Evolutionary conservation across 2,329 filamentous ascomycete species (phyloP), one percentile per base, ranked within the genome.

Genomic region (Setomelanomma holmii): DNA sequence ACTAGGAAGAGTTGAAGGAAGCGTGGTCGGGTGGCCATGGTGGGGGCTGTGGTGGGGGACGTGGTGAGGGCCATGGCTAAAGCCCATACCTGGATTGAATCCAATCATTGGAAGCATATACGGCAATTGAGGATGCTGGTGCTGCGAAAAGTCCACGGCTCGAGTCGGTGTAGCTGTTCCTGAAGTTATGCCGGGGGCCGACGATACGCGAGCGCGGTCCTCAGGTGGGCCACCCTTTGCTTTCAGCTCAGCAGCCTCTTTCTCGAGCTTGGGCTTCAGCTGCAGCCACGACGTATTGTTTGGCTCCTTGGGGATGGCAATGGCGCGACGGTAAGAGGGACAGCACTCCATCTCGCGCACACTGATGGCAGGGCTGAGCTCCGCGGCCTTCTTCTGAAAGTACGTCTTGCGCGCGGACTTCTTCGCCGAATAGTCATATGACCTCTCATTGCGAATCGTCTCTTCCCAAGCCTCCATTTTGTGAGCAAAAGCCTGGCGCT

Each of bases 391-490:
- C n/a, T 69, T 61, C 40, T 65, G 57, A 55, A 76, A 79, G 58
- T 66, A 76, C 2, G 55, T 53, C 45, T 70, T 72, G 41, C 73
- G 67, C 42, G 66, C 65, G 23, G 60, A 55, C 55, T 74, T 75
- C 60, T 67, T 72, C 14, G 64, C 61, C 21, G 64, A 60, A 41
- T 73, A 69, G 33, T 68, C 64, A 38, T 58, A 63, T 8, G 67
- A 63, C 43, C 69, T 72, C 14, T 61, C 60, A 12, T 55, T 63
- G 20, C 69, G 64, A 14, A 63, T 64, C 23, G 59, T 56, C 45
- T 74, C 70, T 52, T 76, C 73, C 68, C 70, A 76, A 4, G 58
- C 60, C 42, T 75, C 71, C 69, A 76, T 74, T 44, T 72, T 68
- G 22, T 64, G 61, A 44, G 72, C 71, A 39, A 75, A 73, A 1